These are phyloP conservation scores for Glebionis coronaria DNA, from an alignment of 129 eudicot species.

Conservation along the genomic window DNA sequence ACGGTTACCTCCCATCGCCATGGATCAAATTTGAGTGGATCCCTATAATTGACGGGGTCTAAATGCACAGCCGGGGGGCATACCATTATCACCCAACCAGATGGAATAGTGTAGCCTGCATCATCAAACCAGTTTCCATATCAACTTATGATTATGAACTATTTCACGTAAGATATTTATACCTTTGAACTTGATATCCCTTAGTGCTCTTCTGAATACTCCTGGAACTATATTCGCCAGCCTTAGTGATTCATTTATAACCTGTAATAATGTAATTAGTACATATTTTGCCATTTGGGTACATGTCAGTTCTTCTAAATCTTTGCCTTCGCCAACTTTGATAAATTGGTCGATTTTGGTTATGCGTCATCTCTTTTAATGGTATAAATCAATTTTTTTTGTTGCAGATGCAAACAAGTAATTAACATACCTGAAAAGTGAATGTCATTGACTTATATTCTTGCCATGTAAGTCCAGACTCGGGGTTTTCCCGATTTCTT, in stretches of 20 bases:
- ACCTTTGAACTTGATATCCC: conserved; percentile 68
- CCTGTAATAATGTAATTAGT: conserved; percentile 15
- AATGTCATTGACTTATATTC: conserved; percentile 57
- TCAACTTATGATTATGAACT: conserved; percentile 1
- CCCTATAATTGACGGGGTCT: conserved; percentile 49
- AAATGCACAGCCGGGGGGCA: conserved; percentile 67
- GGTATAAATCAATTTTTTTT: no score
- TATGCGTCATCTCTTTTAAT: no score
- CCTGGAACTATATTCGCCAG: conserved; percentile 80
- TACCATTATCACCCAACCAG: conserved; percentile 93
- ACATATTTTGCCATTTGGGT: no score
- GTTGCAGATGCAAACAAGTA: no score
- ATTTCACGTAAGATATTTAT: neutral
- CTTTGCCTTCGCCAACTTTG: no score
- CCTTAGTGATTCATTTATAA: conserved; percentile 78
- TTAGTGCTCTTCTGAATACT: conserved; percentile 71
- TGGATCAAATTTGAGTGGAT: conserved; percentile 78
- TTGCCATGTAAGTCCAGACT: conserved; percentile 59
- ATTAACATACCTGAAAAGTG: conserved; percentile 61
- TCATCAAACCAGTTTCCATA: conserved; percentile 14
- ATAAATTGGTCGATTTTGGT: no score
- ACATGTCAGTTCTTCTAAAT: no score
- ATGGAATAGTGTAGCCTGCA: conserved; percentile 81
- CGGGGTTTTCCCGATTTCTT: conserved; percentile 41
- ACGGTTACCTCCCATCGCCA: conserved; percentile 72